Evolutionary conservation across 208 protist genomes (phyloP), one percentile per base, ranked within the genome.

Genomic region (Jaenimonas drosophilae): DNA sequence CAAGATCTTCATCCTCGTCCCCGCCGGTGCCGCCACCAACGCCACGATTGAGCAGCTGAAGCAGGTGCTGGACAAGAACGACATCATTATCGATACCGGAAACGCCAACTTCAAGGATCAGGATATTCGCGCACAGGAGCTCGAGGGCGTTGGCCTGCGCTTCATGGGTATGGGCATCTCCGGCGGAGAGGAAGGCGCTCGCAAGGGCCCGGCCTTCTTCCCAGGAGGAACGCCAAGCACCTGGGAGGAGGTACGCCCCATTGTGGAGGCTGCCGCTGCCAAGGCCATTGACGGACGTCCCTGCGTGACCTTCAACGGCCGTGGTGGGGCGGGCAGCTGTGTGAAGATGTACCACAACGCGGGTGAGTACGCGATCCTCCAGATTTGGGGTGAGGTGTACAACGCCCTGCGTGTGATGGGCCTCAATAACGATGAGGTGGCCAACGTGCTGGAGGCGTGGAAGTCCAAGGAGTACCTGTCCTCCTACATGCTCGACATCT

Each of bases 311-410:
- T 95, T 92, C 65, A 96, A 99, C 57, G 98, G 98, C 46, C 47
- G 73, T 30, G 94, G 91, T 42, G 97, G 97, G 20, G 94, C 97
- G 26, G 98, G 98, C 20, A 92, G 98, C 44, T 99, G 96, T 60
- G 97, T 99, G 25, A 99, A 99, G 76, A 98, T 98, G 96, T 97
- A 99, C 33, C 98, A 99, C 86, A 99, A 99, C 70, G 97, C 96
- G 37, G 98, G 98, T 37, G 97, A 99, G 75, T 99, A 99, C 78
- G 98, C 96, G 40, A 97, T 98, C 61, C 98, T 99, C 82, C 97
- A 99, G 77, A 76, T 91, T 24, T 89, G 79, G 78, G 90, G 81
- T 36, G 97, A 99, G 82, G 88, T 83, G 1, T 99, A 97, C 78
- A 70, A 94, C 49, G 49, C 98, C 4, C 63, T 99, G 36, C 72